Evolutionary conservation across 495 filamentous ascomycete species (phyloP).

Genomic region (Letharia columbiana): DNA sequence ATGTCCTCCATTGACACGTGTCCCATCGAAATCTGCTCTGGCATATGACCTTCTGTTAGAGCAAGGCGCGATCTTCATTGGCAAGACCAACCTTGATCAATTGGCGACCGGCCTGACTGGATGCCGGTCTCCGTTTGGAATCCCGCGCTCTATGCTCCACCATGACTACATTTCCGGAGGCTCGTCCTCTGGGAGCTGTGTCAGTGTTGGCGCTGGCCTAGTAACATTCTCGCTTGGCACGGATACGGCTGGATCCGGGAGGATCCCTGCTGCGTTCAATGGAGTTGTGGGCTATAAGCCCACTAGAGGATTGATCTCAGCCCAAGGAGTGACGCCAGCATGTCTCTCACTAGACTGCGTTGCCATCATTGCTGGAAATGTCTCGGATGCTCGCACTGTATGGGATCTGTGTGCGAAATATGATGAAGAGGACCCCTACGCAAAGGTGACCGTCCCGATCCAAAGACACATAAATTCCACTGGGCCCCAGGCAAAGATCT

Average conservation of each 20-base stretch:
- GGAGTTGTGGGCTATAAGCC: conserved; percentile 61
- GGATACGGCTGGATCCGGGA: conserved; percentile 58
- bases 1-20: conserved; percentile 46
- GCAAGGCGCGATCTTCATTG: conserved; percentile 52
- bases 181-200: conserved; percentile 53
- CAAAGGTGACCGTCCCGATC: conserved; percentile 37
- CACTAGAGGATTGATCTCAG: conserved; percentile 53
- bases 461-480: conserved; percentile 44
- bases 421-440: conserved; percentile 48
- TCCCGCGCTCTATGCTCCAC: conserved; percentile 43
- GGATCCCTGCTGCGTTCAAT: conserved; percentile 55
- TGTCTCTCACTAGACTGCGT: conserved; percentile 56
- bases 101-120: conserved; percentile 54
- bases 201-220: conserved; percentile 47
- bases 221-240: conserved; percentile 57
- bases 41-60: conserved; percentile 33
- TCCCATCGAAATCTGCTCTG: conserved; percentile 34
- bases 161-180: conserved; percentile 52
- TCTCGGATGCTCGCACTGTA: conserved; percentile 45
- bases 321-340: conserved; percentile 50
- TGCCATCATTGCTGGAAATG: conserved; percentile 44
- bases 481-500: conserved; percentile 36
- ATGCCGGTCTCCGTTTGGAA: conserved; percentile 57
- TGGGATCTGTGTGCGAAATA: conserved; percentile 47
- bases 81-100: conserved; percentile 63